Percentiles rank a stretch among this genome's conserved stretches.
These are phyloP conservation scores for Thelonectria rubi DNA, from an alignment of 2,329 filamentous ascomycete genomes.

Conservation along the genomic window DNA sequence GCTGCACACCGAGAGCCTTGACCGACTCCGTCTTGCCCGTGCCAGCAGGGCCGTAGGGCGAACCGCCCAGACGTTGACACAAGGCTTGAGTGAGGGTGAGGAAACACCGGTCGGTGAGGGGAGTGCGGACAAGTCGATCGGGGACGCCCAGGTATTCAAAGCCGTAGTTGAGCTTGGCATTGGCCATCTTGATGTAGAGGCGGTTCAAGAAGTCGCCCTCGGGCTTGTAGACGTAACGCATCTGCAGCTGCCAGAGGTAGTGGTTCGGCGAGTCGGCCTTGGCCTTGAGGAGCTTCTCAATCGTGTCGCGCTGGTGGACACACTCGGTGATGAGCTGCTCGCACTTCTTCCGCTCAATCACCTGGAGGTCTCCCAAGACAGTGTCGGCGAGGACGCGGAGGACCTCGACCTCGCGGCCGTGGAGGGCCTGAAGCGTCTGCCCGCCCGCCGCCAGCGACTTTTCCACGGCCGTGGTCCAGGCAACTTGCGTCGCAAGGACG, in stretches of 20 bases:
- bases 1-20: constrained; percentile 94
- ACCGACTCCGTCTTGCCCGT: constrained; percentile 99
- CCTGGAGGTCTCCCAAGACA: constrained; percentile 87
- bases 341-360: constrained; percentile 92
- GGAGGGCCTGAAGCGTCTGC: constrained; percentile 72
- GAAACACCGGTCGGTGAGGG: constrained; percentile 97
- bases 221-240: constrained; percentile 91
- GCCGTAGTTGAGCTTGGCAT: constrained; percentile 92
- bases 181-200: constrained; percentile 94
- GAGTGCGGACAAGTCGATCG: constrained; percentile 94
- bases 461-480: constrained; percentile 91
- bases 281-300: constrained; percentile 82
- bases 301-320: constrained; percentile 94
- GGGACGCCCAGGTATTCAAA: constrained; percentile 98
- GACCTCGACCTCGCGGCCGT: constrained; percentile 84
- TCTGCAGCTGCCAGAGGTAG: constrained; percentile 93
- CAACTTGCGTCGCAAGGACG: constrained; percentile 90
- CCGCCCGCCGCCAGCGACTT: constrained; percentile 78
- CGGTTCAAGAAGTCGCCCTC: constrained; percentile 85
- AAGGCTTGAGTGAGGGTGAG: constrained; percentile 95
- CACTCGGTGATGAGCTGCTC: constrained; percentile 99
- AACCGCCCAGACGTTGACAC: constrained; percentile 93
- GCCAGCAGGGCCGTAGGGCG: constrained; percentile 95
- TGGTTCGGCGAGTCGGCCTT: constrained; percentile 81
- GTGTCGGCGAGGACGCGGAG: constrained; percentile 87